phyloP scores from a whole-genome alignment of 2,329 filamentous ascomycete species.

The Hymenoscyphus fraxineus region DNA sequence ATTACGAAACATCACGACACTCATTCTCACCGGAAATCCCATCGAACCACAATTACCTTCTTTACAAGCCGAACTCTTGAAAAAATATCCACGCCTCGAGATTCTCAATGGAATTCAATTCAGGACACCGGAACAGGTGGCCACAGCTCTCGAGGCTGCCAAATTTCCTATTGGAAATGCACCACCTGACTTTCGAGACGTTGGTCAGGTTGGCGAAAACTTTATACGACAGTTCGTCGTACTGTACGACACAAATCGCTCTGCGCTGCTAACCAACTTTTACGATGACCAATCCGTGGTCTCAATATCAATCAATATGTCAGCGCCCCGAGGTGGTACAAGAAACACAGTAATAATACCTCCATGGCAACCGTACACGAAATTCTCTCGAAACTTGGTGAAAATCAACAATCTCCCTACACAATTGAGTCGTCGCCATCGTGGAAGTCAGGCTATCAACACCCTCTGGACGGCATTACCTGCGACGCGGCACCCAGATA shows the following conservation, averaged over 20 bases:
- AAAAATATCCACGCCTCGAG: conserved; percentile 79
- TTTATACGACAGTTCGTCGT: conserved; percentile 73
- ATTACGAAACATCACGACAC: conserved; percentile 73
- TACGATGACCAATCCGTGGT: conserved; percentile 77
- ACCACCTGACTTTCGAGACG: conserved; percentile 69
- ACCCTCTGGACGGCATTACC: conserved; percentile 69
- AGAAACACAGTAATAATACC: conserved; percentile 41
- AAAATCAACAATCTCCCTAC: conserved; percentile 60
- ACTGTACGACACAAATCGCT: conserved; percentile 69
- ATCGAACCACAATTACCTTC: conserved; percentile 57
- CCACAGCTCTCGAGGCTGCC: conserved; percentile 45
- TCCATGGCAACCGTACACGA: conserved; percentile 72
- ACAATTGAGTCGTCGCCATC: conserved; percentile 62
- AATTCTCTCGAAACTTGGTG: conserved; percentile 72
- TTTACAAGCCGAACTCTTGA: conserved; percentile 68
- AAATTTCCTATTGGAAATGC: conserved; percentile 58
- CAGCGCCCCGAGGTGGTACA: conserved; percentile 43
- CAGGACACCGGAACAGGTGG: conserved; percentile 67
- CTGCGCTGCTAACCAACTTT: conserved; percentile 57
- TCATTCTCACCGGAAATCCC: conserved; percentile 75
- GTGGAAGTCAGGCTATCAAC: conserved; percentile 61
- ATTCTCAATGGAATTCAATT: conserved; percentile 73
- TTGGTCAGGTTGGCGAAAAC: conserved; percentile 67
- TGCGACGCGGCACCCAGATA: conserved; percentile 68
- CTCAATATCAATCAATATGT: conserved; percentile 68